Percentiles rank a stretch among this genome's conserved stretches.
These are phyloP conservation scores for Aureobasidium sp. DNA, from an alignment of 2,329 filamentous ascomycete genomes.

Conservation along the genomic window DNA sequence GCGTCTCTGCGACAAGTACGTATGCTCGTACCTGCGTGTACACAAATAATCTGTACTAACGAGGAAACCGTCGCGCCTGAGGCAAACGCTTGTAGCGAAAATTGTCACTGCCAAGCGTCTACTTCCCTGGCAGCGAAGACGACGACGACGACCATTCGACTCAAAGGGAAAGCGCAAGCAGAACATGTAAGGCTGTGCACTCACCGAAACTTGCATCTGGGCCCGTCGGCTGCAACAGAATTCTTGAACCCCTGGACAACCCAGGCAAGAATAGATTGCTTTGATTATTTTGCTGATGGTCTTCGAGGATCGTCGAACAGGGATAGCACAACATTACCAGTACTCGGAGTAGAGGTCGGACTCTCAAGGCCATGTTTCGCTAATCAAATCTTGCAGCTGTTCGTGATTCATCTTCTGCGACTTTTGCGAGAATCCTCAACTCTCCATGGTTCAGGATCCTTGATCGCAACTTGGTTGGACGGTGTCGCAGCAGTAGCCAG, in stretches of 20 bases:
- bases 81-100: not conserved
- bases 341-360: constrained; percentile 23
- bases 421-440: not conserved
- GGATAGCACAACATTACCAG: constrained; percentile 33
- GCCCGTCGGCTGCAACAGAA: not conserved
- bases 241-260: no score
- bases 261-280: not conserved
- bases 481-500: constrained; percentile 27
- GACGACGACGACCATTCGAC: not conserved
- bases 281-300: not conserved
- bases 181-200: not conserved
- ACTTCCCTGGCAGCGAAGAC: not conserved
- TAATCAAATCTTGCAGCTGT: constrained; percentile 29
- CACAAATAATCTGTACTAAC: not conserved
- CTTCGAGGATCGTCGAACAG: constrained; percentile 31
- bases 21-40: not conserved
- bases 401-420: constrained; percentile 26
- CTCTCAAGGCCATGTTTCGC: constrained; percentile 35
- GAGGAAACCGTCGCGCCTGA: constrained; percentile 7
- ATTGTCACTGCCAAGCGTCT: not conserved
- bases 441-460: constrained; percentile 20
- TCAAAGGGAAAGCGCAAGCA: not conserved
- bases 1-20: not conserved
- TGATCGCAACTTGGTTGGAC: constrained; percentile 20
- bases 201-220: not conserved